Conservation (phyloP, 106 monocot genomes). For the Dendrobium huoshanense region DNA sequence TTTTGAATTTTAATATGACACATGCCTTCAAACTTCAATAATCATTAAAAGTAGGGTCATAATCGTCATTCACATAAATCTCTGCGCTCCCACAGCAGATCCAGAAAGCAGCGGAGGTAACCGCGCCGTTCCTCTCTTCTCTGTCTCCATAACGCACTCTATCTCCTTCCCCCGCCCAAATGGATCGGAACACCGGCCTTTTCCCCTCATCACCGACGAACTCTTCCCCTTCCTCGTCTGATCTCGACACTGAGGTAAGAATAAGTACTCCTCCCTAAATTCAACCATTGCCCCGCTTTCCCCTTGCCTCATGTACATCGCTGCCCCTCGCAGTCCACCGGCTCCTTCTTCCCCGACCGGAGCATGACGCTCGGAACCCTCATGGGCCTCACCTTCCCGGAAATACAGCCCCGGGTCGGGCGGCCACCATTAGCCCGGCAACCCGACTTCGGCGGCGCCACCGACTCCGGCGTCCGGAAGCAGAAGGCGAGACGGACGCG, state of each 20-base stretch:
- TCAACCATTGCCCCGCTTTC: neutral
- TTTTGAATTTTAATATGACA: too few relatives aligned
- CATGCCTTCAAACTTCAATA: too few relatives aligned
- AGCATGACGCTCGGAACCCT: conserved; percentile 88
- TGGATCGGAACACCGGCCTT: conserved; percentile 27
- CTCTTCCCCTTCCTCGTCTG: conserved; percentile 80
- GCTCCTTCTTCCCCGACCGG: conserved; percentile 91
- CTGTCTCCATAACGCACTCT: too few relatives aligned
- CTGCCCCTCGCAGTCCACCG: conserved; percentile 50
- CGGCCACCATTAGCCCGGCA: neutral
- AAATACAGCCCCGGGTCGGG: neutral
- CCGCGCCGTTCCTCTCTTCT: neutral
- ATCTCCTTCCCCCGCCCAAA: neutral
- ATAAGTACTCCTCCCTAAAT: neutral
- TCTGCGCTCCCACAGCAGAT: neutral
- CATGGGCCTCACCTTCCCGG: conserved; percentile 66
- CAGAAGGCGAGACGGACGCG: neutral
- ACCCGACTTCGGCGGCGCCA: neutral
- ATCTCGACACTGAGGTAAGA: conserved; percentile 91
- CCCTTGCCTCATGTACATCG: neutral
- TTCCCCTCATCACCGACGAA: conserved; percentile 60
- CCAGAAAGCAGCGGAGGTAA: neutral
- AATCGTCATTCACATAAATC: neutral
- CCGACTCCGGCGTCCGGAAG: neutral
- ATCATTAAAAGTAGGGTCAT: neutral